phyloP scores from a whole-genome alignment of 495 filamentous ascomycete genomes.

The Penicillium cinerascens region DNA sequence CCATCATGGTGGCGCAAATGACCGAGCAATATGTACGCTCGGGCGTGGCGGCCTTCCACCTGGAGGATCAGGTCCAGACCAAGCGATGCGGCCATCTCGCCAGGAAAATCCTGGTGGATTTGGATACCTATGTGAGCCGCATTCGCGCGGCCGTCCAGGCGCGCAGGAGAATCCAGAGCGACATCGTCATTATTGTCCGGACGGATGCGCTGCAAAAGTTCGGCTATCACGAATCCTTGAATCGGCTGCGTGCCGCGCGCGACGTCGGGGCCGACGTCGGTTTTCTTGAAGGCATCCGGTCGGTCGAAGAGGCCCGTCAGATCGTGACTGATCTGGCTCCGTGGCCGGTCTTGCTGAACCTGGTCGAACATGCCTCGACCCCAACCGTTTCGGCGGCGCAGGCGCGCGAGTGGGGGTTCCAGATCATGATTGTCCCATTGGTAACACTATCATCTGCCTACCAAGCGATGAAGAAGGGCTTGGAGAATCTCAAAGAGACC shows the following conservation, averaged over 20 bases:
- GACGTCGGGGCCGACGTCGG: not conserved
- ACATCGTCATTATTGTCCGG: conserved; percentile 61
- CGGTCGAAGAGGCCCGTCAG: not conserved
- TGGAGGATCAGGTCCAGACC: conserved; percentile 60
- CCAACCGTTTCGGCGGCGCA: not conserved
- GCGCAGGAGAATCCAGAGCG: conserved; percentile 11
- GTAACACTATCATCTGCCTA: not conserved
- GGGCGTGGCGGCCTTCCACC: conserved; percentile 58
- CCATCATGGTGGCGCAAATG: conserved; percentile 51
- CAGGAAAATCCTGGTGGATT: conserved; percentile 53
- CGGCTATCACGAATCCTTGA: not conserved
- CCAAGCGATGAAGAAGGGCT: too few relatives aligned
- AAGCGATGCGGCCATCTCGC: conserved; percentile 57
- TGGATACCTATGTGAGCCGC: conserved; percentile 23
- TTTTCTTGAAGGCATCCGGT: not conserved
- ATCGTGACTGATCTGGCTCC: not conserved
- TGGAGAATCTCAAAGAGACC: too few relatives aligned
- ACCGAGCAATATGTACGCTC: conserved; percentile 52
- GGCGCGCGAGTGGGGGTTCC: not conserved
- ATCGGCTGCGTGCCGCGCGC: not conserved
- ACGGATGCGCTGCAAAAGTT: conserved; percentile 47
- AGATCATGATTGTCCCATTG: not conserved
- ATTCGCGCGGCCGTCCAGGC: conserved; percentile 13
- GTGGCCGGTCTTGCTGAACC: not conserved
- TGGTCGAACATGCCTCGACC: not conserved